These are phyloP conservation scores for Elaeis guineensis DNA, from an alignment of 176 grass and related monocot species.

Conservation along the genomic window DNA sequence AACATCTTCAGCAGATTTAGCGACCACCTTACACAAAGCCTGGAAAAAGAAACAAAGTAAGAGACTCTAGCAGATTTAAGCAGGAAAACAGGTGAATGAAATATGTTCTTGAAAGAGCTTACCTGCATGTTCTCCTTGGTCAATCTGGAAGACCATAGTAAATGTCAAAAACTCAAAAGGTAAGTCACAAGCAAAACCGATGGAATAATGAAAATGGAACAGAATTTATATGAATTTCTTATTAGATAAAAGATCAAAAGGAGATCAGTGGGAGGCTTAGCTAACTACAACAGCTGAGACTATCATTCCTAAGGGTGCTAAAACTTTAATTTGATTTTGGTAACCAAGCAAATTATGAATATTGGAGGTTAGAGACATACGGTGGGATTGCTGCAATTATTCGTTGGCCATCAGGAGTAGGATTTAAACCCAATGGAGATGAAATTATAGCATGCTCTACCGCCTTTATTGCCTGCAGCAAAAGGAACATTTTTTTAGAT, in stretches of 20 bases:
- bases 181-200: too few relatives aligned
- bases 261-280: too few relatives aligned
- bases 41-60: slow-evolving; percentile 22
- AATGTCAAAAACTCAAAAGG: slow-evolving; percentile 5
- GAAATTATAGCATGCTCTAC: slow-evolving; percentile 72
- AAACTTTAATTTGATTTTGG: too few relatives aligned
- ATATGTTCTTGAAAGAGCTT: slow-evolving; percentile 12
- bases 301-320: too few relatives aligned
- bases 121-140: slow-evolving; percentile 96
- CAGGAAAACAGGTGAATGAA: slow-evolving; percentile 2
- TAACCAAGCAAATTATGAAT: neutral
- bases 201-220: too few relatives aligned
- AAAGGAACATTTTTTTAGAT: too few relatives aligned
- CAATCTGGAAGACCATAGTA: slow-evolving; percentile 41
- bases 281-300: too few relatives aligned
- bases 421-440: slow-evolving; percentile 92
- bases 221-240: too few relatives aligned
- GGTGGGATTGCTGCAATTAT: slow-evolving; percentile 73
- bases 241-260: too few relatives aligned
- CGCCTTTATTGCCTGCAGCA: slow-evolving; percentile 56
- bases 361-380: slow-evolving; percentile 26
- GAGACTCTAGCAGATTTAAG: slow-evolving; percentile 7
- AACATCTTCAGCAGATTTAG: slow-evolving; percentile 90
- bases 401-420: slow-evolving; percentile 61
- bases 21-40: slow-evolving; percentile 84